Conservation (phyloP, 495 filamentous ascomycete genomes). For the Xylaria flabelliformis region DNA sequence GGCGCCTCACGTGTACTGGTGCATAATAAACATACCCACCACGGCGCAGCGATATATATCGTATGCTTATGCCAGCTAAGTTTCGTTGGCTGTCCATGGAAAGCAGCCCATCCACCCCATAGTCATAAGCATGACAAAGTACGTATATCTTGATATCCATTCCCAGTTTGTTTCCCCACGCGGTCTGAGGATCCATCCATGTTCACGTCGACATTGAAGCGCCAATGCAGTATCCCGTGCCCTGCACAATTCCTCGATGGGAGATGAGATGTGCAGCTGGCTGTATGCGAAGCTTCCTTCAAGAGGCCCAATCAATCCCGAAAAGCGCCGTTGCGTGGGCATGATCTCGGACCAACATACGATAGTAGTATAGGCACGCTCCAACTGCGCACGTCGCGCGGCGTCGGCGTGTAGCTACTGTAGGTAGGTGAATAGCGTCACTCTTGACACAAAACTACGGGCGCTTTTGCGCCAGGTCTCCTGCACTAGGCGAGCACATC, state of each 20-base stretch:
- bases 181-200: slow-evolving; percentile 10
- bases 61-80: neutral
- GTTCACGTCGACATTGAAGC: neutral
- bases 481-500: slow-evolving; percentile 19
- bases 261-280: slow-evolving; percentile 14
- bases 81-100: neutral
- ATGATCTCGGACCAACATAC: slow-evolving; percentile 3
- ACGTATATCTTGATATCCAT: neutral
- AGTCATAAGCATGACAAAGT: neutral
- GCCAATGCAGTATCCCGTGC: slow-evolving; percentile 21
- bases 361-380: neutral
- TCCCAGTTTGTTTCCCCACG: slow-evolving; percentile 18
- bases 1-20: slow-evolving; percentile 1
- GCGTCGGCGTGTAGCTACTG: slow-evolving; percentile 10
- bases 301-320: neutral
- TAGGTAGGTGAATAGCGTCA: slow-evolving; percentile 14
- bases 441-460: slow-evolving; percentile 4
- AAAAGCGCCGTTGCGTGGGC: neutral
- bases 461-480: slow-evolving; percentile 11
- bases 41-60: slow-evolving; percentile 1
- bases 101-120: neutral
- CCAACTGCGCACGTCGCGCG: neutral
- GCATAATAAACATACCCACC: slow-evolving; percentile 2
- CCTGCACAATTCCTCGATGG: slow-evolving; percentile 23
- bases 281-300: slow-evolving; percentile 4